Percentiles rank a stretch among this genome's conserved stretches.
phyloP scores from a whole-genome alignment of 2,329 filamentous ascomycete genomes.

The Neonectria magnoliae region DNA sequence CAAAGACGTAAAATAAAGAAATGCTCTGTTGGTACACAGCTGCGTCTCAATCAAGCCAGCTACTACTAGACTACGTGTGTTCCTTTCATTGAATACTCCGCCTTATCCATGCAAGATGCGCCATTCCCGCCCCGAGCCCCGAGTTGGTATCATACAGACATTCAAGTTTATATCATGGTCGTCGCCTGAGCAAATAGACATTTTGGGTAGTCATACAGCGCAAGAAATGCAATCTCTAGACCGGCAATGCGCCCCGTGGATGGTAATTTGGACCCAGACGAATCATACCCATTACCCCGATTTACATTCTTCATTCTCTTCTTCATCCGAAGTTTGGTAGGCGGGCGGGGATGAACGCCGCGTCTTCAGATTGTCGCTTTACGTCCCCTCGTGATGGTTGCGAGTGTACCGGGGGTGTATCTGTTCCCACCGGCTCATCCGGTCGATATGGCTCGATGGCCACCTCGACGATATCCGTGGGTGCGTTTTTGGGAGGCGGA shows the following conservation, averaged over 20 bases:
- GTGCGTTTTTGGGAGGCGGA: conserved; percentile 20
- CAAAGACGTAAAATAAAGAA: background rate
- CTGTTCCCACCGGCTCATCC: conserved; percentile 5
- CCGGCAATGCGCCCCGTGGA: background rate
- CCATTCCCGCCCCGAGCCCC: conserved; percentile 25
- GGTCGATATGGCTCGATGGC: conserved; percentile 7
- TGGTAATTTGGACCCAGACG: background rate
- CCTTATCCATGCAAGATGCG: background rate
- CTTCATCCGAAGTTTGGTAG: conserved; percentile 64
- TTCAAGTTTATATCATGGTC: conserved; percentile 28
- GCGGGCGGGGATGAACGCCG: conserved; percentile 66
- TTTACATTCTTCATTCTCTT: background rate
- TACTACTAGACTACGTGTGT: background rate
- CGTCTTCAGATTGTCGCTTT: conserved; percentile 24
- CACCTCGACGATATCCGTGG: conserved; percentile 26
- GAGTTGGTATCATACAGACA: conserved; percentile 42
- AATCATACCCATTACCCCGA: background rate
- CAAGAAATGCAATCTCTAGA: conserved; percentile 17
- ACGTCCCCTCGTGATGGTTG: conserved; percentile 5
- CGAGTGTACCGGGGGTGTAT: conserved; percentile 43
- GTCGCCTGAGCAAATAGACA: conserved; percentile 15
- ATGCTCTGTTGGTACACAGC: background rate
- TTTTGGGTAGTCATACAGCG: conserved; percentile 33
- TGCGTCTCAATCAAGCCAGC: background rate
- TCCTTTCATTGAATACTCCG: background rate